Evolutionary conservation across 2,329 filamentous ascomycete genomes (phyloP).

Genomic region (Nannizziopsis arthrosporioides): DNA sequence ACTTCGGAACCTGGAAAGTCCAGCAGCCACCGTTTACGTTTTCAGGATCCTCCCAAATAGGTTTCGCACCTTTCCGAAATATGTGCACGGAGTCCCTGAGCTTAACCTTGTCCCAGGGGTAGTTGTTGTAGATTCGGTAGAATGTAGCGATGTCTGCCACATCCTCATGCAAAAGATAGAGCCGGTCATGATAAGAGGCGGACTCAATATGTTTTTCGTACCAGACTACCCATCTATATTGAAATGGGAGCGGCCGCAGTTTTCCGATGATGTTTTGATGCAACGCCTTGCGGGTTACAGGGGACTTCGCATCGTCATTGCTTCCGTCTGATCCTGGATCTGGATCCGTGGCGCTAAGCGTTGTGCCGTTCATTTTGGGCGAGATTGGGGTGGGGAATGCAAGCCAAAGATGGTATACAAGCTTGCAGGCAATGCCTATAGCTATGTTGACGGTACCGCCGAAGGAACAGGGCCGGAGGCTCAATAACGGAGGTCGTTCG

Average conservation of each 20-base stretch:
- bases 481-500: no score
- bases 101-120: constrained; percentile 61
- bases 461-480: no score
- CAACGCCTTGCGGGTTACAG: constrained; percentile 27
- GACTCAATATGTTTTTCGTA: constrained; percentile 32
- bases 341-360: constrained; percentile 18
- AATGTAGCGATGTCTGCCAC: constrained; percentile 43
- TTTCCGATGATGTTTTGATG: constrained; percentile 36
- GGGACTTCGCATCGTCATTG: constrained; percentile 5
- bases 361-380: constrained; percentile 18
- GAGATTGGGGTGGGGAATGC: neutral
- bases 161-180: constrained; percentile 31
- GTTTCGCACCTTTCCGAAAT: constrained; percentile 65
- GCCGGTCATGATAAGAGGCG: constrained; percentile 23
- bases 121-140: constrained; percentile 73
- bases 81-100: constrained; percentile 68
- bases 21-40: constrained; percentile 79
- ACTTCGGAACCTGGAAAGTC: constrained; percentile 83
- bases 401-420: no score
- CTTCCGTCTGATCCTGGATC: constrained; percentile 11
- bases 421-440: no score
- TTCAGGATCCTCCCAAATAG: constrained; percentile 74
- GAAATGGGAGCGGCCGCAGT: constrained; percentile 36
- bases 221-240: constrained; percentile 40
- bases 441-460: no score